phyloP scores from a whole-genome alignment of 2,329 filamentous ascomycete genomes.

The Corniculantispora saksenae region DNA sequence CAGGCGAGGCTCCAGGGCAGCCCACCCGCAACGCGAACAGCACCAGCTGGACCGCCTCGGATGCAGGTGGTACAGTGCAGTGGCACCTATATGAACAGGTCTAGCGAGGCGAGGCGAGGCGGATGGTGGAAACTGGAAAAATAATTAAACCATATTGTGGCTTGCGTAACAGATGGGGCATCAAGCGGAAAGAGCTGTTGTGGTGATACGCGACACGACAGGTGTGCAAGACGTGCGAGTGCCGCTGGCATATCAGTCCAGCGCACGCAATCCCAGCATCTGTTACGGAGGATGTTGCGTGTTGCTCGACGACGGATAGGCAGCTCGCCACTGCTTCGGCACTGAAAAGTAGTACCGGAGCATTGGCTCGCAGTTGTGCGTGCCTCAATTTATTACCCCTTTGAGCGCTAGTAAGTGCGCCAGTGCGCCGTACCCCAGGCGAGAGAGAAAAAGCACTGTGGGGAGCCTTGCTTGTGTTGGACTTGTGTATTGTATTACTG shows the following conservation, averaged over 20 bases:
- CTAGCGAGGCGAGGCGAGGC: conserved; percentile 1
- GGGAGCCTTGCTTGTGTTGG: too few relatives aligned
- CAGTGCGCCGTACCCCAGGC: neutral
- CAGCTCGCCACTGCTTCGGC: neutral
- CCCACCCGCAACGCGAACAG: neutral
- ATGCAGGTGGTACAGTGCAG: neutral
- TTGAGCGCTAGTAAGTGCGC: neutral
- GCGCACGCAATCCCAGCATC: neutral
- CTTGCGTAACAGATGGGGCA: neutral
- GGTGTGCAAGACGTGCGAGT: neutral
- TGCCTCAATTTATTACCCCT: conserved; percentile 5
- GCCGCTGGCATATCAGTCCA: neutral
- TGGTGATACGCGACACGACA: neutral
- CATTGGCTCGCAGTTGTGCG: neutral
- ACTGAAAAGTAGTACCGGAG: neutral
- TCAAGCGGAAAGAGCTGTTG: neutral
- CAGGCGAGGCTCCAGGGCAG: neutral
- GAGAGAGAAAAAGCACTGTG: too few relatives aligned
- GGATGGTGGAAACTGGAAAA: neutral
- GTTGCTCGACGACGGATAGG: neutral
- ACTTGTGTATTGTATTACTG: too few relatives aligned
- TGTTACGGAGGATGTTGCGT: neutral
- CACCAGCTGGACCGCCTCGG: conserved; percentile 1
- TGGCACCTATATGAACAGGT: neutral
- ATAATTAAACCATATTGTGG: neutral